Percentiles rank a stretch among this genome's conserved stretches.
Evolutionary conservation across 352 stramenopile genomes (phyloP).

Genomic region (Pythium sp.): DNA sequence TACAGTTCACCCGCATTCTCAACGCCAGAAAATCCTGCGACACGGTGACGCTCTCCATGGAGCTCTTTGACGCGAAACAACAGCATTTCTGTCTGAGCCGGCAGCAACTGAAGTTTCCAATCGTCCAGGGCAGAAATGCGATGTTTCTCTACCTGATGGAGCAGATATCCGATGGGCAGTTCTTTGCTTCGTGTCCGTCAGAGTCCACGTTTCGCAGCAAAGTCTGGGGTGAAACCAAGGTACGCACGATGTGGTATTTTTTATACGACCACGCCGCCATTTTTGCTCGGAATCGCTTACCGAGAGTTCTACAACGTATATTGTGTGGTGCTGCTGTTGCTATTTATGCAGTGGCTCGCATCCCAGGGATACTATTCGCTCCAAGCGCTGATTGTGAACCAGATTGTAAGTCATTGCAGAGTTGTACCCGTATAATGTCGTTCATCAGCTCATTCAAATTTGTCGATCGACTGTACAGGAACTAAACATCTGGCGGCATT

Average conservation of each 20-base stretch:
- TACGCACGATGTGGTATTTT: constrained; percentile 2
- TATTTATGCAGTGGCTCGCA: constrained; percentile 49
- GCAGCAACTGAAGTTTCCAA: neutral
- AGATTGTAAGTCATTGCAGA: constrained; percentile 49
- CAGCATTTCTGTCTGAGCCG: neutral
- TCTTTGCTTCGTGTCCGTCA: constrained; percentile 38
- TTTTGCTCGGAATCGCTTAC: neutral
- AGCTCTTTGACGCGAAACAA: constrained; percentile 26
- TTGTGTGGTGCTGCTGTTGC: neutral
- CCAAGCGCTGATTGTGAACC: constrained; percentile 64
- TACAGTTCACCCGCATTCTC: constrained; percentile 40
- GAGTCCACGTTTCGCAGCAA: constrained; percentile 31
- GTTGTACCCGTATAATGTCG: neutral
- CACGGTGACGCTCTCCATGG: constrained; percentile 49
- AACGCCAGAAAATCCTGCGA: constrained; percentile 75
- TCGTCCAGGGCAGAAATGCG: neutral
- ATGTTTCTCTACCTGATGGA: constrained; percentile 48
- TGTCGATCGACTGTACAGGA: constrained; percentile 32
- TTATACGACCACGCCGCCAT: neutral
- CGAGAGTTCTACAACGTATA: neutral
- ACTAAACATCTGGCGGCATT: constrained; percentile 65
- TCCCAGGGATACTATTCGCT: constrained; percentile 61
- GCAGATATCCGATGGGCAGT: constrained; percentile 47
- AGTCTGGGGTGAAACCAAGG: constrained; percentile 51
- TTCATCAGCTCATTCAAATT: neutral